These are phyloP conservation scores for Fusarium albosuccineum DNA, from an alignment of 2,329 filamentous ascomycete genomes.

Conservation along the genomic window DNA sequence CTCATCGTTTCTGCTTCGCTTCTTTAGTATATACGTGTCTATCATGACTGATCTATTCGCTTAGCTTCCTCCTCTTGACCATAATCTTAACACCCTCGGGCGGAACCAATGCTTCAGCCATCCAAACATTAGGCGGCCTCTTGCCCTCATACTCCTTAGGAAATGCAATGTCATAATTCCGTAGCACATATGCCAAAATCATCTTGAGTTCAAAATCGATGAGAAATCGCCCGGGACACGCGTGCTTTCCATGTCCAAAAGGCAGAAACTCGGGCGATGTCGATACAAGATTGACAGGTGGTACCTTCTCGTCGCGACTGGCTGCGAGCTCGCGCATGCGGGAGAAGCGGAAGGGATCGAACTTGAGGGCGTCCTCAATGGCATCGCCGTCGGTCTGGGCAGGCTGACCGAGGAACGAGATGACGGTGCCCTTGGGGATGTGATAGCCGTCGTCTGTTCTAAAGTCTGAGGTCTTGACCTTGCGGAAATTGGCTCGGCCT, in stretches of 20 bases:
- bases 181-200: constrained; percentile 42
- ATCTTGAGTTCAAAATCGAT: constrained; percentile 52
- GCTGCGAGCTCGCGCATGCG: constrained; percentile 48
- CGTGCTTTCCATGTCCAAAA: constrained; percentile 54
- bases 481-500: constrained; percentile 46
- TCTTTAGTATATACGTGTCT: no score
- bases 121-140: constrained; percentile 37
- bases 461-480: constrained; percentile 47
- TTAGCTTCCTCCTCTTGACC: constrained; percentile 30
- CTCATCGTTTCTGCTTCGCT: neutral
- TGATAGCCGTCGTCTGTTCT: constrained; percentile 49
- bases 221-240: constrained; percentile 49
- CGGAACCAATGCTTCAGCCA: constrained; percentile 38
- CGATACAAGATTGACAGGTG: constrained; percentile 27
- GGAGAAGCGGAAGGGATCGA: constrained; percentile 58
- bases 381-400: constrained; percentile 48
- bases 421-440: constrained; percentile 50
- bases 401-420: constrained; percentile 51
- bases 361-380: constrained; percentile 53
- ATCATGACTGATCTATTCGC: no score
- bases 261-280: constrained; percentile 46
- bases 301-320: constrained; percentile 21
- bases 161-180: constrained; percentile 40
- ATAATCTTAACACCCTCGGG: constrained; percentile 33
- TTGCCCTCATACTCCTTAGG: constrained; percentile 37